A percentile compares a stretch with the other conserved stretches of the same genome.
These are phyloP conservation scores for Chaetomium fimeti DNA, from an alignment of 495 filamentous ascomycete genomes.

Conservation along the genomic window DNA sequence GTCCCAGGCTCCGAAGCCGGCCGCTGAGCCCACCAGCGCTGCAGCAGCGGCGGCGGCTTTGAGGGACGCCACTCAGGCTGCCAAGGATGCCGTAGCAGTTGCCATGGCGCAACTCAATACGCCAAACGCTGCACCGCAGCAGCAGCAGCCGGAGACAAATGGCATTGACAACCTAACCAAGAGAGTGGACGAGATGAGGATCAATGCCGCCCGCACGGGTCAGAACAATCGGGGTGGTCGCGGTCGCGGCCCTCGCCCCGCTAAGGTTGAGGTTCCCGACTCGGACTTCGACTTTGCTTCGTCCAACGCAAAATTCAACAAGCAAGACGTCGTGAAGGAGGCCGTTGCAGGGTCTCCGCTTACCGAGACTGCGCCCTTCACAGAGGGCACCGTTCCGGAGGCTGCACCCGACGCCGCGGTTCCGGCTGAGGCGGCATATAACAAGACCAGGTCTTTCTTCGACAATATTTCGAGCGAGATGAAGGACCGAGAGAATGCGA, in stretches of 20 bases:
- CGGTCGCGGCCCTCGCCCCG: conserved; percentile 52
- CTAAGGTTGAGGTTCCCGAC: conserved; percentile 81
- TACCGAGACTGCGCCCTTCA: conserved; percentile 49
- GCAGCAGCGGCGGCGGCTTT: conserved; percentile 37
- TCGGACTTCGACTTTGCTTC: conserved; percentile 91
- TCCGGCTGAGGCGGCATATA: conserved; percentile 60
- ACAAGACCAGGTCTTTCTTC: conserved; percentile 85
- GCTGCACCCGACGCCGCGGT: conserved; percentile 38
- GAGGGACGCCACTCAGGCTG: conserved; percentile 76
- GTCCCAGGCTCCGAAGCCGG: conserved; percentile 36
- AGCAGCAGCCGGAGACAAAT: conserved; percentile 39
- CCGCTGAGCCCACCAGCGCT: conserved; percentile 38
- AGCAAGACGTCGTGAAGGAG: conserved; percentile 90
- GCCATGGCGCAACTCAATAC: conserved; percentile 74
- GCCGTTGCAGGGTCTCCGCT: conserved; percentile 76
- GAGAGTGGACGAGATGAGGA: conserved; percentile 84
- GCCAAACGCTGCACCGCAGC: conserved; percentile 50
- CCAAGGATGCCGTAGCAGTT: conserved; percentile 79
- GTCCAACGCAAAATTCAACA: conserved; percentile 97
- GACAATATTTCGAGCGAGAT: conserved; percentile 95
- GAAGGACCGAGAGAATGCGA: conserved; percentile 75
- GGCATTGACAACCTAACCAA: conserved; percentile 75
- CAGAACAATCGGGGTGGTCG: conserved; percentile 49
- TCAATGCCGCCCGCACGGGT: conserved; percentile 52
- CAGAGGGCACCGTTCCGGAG: conserved; percentile 34